Conservation (phyloP, 2,329 filamentous ascomycete species). For the Cyphellophora europaea region DNA sequence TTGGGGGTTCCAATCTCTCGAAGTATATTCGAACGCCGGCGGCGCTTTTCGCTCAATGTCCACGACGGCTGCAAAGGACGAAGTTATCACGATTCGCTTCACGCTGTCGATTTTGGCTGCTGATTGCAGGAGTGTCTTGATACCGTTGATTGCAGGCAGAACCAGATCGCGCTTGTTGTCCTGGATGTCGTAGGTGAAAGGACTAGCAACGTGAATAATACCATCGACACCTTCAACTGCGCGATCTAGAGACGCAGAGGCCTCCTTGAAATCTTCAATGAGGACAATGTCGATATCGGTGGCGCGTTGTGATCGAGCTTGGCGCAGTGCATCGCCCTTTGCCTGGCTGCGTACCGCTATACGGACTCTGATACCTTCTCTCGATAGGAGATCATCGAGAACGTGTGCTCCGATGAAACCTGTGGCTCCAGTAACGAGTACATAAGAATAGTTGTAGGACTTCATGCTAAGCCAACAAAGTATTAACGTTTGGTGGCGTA, state of each 20-base stretch:
- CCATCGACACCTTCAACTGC: slow-evolving; percentile 58
- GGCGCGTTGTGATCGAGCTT: slow-evolving; percentile 6
- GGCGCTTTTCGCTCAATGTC: slow-evolving; percentile 33
- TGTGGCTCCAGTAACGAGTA: slow-evolving; percentile 21
- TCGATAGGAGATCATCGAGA: slow-evolving; percentile 12
- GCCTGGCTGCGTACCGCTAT: slow-evolving; percentile 8
- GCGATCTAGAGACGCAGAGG: slow-evolving; percentile 61
- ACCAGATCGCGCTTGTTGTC: slow-evolving; percentile 52
- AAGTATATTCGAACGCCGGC: slow-evolving; percentile 21
- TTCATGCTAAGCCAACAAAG: no score
- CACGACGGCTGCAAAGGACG: slow-evolving; percentile 58
- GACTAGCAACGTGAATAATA: slow-evolving; percentile 64
- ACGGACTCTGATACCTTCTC: slow-evolving; percentile 12
- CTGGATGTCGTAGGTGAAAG: slow-evolving; percentile 65
- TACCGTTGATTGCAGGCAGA: slow-evolving; percentile 54
- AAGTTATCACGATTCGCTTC: slow-evolving; percentile 64
- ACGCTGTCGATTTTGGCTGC: slow-evolving; percentile 54
- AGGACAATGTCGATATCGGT: slow-evolving; percentile 52
- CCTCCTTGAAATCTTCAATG: slow-evolving; percentile 61
- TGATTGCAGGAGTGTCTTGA: slow-evolving; percentile 50
- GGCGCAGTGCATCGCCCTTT: slow-evolving; percentile 10
- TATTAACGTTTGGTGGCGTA: no score
- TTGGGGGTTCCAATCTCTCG: slow-evolving; percentile 32
- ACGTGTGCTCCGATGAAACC: slow-evolving; percentile 23
- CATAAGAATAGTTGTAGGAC: no score